phyloP scores from a whole-genome alignment of 148 eudicot species.

The Rhododendron vialii region DNA sequence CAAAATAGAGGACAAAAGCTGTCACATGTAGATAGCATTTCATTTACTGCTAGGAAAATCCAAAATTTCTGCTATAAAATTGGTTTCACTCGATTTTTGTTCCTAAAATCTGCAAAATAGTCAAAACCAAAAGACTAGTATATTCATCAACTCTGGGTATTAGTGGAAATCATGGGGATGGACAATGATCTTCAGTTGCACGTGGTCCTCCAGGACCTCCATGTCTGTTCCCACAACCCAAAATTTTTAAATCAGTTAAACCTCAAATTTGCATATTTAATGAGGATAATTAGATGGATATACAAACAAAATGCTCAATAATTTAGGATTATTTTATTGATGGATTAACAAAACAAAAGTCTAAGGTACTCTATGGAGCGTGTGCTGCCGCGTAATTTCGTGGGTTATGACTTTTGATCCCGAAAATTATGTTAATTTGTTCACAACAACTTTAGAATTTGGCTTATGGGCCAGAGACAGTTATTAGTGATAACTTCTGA shows the following conservation, averaged over 20 bases:
- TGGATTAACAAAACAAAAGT: slow-evolving; percentile 3
- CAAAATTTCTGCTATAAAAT: not conserved
- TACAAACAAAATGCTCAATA: slow-evolving; percentile 17
- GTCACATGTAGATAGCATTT: slow-evolving; percentile 25
- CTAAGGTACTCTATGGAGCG: not conserved
- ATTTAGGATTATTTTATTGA: not conserved
- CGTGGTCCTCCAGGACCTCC: slow-evolving; percentile 38
- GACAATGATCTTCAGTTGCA: slow-evolving; percentile 22
- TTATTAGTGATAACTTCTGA: not conserved
- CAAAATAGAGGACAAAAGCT: slow-evolving; percentile 41
- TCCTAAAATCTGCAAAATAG: slow-evolving; percentile 28
- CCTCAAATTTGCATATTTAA: not conserved
- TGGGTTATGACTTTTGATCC: not conserved
- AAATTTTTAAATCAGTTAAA: slow-evolving; percentile 3
- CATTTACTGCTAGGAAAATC: slow-evolving; percentile 19
- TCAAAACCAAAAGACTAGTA: slow-evolving; percentile 12
- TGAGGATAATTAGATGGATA: slow-evolving; percentile 4
- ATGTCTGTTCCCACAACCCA: slow-evolving; percentile 29
- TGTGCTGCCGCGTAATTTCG: not conserved
- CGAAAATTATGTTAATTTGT: no score
- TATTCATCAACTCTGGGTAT: not conserved
- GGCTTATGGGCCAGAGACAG: not conserved
- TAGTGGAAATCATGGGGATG: not conserved
- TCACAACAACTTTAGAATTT: not conserved
- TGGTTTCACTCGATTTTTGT: slow-evolving; percentile 20